Base-by-base conservation (phyloP, 2,329 filamentous ascomycete species). In the Ramularia endophylla region DNA sequence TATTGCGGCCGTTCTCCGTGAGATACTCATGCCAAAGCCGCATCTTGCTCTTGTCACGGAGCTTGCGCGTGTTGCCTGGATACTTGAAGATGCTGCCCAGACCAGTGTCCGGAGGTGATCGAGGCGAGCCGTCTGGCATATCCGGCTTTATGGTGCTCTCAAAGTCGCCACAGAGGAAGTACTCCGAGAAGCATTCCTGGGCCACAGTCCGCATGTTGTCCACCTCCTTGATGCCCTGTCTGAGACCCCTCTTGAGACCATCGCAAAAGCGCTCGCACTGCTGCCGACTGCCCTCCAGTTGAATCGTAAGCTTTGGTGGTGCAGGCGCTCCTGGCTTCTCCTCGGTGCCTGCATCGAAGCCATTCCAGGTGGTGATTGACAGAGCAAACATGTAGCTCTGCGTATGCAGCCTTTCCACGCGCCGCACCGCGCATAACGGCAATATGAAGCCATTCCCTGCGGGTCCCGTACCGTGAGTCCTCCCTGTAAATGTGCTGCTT, bases 191-290 rank as follows among this genome's bases (percentile, higher is more conserved):
- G 69, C 87, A 95, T 57, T 92, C 84, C 16, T 75, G 69, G 3
- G 88, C 80, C 8, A 95, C 85, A 47, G 77, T 76, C 50, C 88
- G 85, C 59, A 97, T 75, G 62, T 83, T 90, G 39, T 83, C 83
- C 3, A 95, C 87, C 51, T 88, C 89, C 47, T 86, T 87, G 57
- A 97, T 88, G 11, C 83, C 87, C 43, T 87, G 82, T 48, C 90
- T 77, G 37, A 98, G 69, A 1, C 89, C 89, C 60, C 84, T 87
- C 67, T 97, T 98, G 51, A 98, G 73, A 5, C 85, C 87, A 67
- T 98, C 92, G 63, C 92, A 98, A 68, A 98, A 98, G 40, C 88
- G 77, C 66, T 98, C 92, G 63, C 90, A 97, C 35, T 85, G 81
- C 59, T 84, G 86, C 41, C 90, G 80, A 59, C 85, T 92, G 19